Base-by-base conservation (phyloP, 2,329 filamentous ascomycete species). In the Dothiorella sarmentorum region DNA sequence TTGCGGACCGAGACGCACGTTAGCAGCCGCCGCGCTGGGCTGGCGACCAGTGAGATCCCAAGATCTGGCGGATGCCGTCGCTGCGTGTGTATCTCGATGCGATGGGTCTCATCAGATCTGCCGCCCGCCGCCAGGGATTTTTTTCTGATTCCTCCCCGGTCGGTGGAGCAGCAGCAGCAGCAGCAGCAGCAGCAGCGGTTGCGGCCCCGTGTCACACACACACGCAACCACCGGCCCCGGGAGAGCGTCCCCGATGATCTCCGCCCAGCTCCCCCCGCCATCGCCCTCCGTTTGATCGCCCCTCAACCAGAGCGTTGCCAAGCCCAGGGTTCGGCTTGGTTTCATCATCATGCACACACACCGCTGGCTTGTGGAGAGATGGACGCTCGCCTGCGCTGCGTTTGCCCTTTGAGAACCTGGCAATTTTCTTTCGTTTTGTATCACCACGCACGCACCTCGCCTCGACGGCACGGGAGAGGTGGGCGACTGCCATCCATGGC, bases 351-450 rank as follows among this genome's bases (percentile, higher is more conserved):
- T 53, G 49, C 45, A 7, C 45, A 24, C 49, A 29, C 49, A 53
- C 49, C 49, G 49, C 49, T 40, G 49, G 15, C 49, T 9, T 13
- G 29, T 9, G 29, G 10, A 31, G n/a, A n/a, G n/a, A n/a, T n/a
- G n/a, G n/a, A n/a, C n/a, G n/a, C n/a, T n/a, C n/a, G n/a, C n/a
- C n/a, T n/a, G 29, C 29, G 29, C 29, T 9, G 29, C 29, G 29
- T n/a, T n/a, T n/a, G n/a, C n/a, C 29, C 29, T 9, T 13, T 20
- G 31, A 52, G 31, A 35, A 35, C 35, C 49, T 53, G 49, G 49
- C 49, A 20, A 38, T 53, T 53, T 53, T 53, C 49, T 38, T 53
- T 53, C 49, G 49, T 53, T 53, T 53, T 53, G 49, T 53, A 53
- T 26, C 49, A 53, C 49, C 35, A 31, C 44, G 18, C 31, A 52